Base-by-base conservation (phyloP, 495 filamentous ascomycete species). In the Aspergillus funiculosus region DNA sequence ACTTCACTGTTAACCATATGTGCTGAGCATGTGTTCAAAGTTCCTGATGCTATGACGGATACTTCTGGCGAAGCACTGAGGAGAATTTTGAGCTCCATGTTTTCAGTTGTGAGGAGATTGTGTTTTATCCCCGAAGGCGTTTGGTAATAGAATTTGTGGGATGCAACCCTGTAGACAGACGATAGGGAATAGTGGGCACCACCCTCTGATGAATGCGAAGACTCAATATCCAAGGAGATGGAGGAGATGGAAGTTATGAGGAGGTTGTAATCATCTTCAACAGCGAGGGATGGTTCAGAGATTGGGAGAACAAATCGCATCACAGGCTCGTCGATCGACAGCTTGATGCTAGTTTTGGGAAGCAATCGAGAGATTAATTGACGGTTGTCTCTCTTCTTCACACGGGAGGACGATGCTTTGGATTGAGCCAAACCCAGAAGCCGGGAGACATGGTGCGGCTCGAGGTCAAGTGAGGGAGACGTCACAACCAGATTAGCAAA, bases 401-500 rank as follows among this genome's bases (percentile, higher is more conserved):
- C 51, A 17, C 75, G 73, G 19, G 72, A 57, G 2, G 74, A 47
- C 20, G 73, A 77, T 5, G 79, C 75, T 37, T 71, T 77, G 14
- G 67, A 67, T 46, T 79, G 80, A 26, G 83, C 66, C 44, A 97
- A 66, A n/a, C 86, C 83, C 30, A 94, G 61, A 11, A 96, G 66
- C 18, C 95, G 76, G 5, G 92, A 91, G 27, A 96, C 73, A 69
- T 96, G 91, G 42, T 86, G 84, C 4, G 94, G 91, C 64, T 95
- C 87, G n/a, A 99, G 68, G 62, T 99, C 92, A 29, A 97, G 69
- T 1, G 94, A 94, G 5, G 92, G 92, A 11, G 92, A 99, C 5
- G 92, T 99, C 39, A 96, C 76, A 36, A 99, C 92, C 6, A 94
- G 77, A 54, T 97, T 97, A 8, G 90, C 91, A 56, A 94, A 96